Base-by-base conservation (phyloP, 1,139 yeast genomes). In the Geotrichum phurueaensis region DNA sequence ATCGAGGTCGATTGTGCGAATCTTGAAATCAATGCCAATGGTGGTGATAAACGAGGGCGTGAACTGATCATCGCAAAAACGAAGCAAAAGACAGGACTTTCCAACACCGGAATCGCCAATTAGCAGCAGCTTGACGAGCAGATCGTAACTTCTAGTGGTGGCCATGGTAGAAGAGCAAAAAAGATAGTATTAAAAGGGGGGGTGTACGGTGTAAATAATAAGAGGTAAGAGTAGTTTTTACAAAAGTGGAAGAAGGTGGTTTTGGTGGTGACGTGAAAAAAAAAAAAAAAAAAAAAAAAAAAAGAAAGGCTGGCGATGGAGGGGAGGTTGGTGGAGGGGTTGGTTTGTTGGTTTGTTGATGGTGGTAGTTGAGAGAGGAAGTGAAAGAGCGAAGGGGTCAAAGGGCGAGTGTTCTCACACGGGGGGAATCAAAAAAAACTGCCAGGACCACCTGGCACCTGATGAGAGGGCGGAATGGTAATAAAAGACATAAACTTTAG, bases 21-120 rank as follows among this genome's bases (percentile, higher is more conserved):
- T 92, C 79, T 95, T 94, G 81, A 94, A 94, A 76, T 94, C 99
- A 73, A 94, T 94, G 61, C 99, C 99, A 71, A 94, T 94, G 58
- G 99, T 94, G 63, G 99, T 91, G 76, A 94, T 94, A 75, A 92
- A 94, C 47, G 95, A 85, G 22, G 98, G 97, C 70, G 92, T 94
- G 79, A 92, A 94, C 76, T 91, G 92, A 77, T 95, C 98, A 72
- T 94, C 98, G 65, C 94, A 96, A 77, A 94, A 94, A 72, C 99
- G 85, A 67, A 94, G 84, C 70, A 94, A 81, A 65, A 94, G 81
- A 80, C 99, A 94, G 56, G 98, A 92, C 75, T 94, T 94, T 57
- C 99, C 99, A 62, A 94, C 99, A 63, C 95, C 79, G 52, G 97
- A 90, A 77, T 94, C 98, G 62, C 99, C 99, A 65, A 94, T 96